Evolutionary conservation across 257 asterid species (phyloP).

Genomic region (Jacaranda mimosifolia): DNA sequence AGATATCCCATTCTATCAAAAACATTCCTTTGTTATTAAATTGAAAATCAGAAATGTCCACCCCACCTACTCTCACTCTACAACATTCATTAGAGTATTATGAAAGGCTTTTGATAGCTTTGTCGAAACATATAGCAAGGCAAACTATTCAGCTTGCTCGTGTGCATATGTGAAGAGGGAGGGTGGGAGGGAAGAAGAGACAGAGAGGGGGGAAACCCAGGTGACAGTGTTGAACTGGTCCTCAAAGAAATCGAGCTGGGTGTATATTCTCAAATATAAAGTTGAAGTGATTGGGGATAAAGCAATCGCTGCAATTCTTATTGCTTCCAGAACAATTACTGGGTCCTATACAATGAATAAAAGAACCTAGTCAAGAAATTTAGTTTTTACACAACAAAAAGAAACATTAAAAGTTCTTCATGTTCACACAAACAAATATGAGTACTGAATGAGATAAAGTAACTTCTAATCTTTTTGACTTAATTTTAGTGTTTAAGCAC

Average conservation of each 20-base stretch:
- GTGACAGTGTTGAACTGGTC: slow-evolving; percentile 73
- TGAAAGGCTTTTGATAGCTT: background rate
- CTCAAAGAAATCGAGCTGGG: slow-evolving; percentile 60
- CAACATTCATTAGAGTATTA: background rate
- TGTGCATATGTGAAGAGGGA: too few relatives aligned
- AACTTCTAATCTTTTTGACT: background rate
- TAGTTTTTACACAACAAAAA: background rate
- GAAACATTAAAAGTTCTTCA: background rate
- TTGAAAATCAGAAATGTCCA: too few relatives aligned
- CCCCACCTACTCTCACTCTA: too few relatives aligned
- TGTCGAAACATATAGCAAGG: background rate
- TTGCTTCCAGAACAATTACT: slow-evolving; percentile 75
- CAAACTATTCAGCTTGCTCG: background rate
- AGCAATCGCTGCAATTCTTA: slow-evolving; percentile 83
- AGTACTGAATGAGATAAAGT: background rate
- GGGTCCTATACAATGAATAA: slow-evolving; percentile 65
- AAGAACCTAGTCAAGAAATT: background rate
- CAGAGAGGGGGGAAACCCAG: slow-evolving; percentile 47
- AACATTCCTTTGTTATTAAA: slow-evolving; percentile 4
- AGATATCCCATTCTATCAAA: background rate
- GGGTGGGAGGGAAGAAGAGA: background rate
- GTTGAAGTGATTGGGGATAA: slow-evolving; percentile 91
- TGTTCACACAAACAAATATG: too few relatives aligned
- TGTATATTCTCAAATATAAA: slow-evolving; percentile 22
- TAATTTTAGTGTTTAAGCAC: background rate